Evolutionary conservation across 176 grass and related monocot species (phyloP).

Genomic region (Ampelocalamus luodianensis): DNA sequence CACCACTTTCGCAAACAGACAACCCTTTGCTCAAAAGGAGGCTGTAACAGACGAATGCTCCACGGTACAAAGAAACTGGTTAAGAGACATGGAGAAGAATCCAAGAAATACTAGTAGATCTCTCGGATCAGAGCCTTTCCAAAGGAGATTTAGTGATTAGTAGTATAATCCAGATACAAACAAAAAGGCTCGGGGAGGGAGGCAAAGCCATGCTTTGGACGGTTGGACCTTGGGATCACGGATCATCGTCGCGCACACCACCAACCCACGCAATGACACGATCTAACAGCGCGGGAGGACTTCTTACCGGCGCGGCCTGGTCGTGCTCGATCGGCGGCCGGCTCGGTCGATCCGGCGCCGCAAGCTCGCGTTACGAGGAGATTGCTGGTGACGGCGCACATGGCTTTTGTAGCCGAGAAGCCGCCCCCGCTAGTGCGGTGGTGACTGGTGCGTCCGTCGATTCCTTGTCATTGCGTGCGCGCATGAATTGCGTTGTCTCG

Average conservation of each 20-base stretch:
- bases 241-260: neutral
- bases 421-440: neutral
- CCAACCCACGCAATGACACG: neutral
- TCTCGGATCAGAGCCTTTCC: neutral
- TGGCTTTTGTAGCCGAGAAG: neutral
- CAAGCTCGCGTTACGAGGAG: no score
- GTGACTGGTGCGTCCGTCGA: neutral
- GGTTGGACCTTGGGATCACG: neutral
- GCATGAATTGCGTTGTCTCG: neutral
- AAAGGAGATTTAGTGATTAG: neutral
- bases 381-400: no score
- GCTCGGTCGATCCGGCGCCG: no score
- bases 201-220: neutral
- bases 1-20: neutral
- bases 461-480: neutral
- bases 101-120: neutral
- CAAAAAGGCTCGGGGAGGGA: neutral
- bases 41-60: neutral
- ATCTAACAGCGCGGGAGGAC: neutral
- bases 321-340: neutral
- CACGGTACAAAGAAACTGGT: neutral
- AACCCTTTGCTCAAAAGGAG: neutral
- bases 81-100: neutral
- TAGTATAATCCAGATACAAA: neutral
- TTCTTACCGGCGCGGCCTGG: neutral